These are phyloP conservation scores for Mycena citricolor DNA, from an alignment of 1,284 basidiomycete species.

Conservation along the genomic window DNA sequence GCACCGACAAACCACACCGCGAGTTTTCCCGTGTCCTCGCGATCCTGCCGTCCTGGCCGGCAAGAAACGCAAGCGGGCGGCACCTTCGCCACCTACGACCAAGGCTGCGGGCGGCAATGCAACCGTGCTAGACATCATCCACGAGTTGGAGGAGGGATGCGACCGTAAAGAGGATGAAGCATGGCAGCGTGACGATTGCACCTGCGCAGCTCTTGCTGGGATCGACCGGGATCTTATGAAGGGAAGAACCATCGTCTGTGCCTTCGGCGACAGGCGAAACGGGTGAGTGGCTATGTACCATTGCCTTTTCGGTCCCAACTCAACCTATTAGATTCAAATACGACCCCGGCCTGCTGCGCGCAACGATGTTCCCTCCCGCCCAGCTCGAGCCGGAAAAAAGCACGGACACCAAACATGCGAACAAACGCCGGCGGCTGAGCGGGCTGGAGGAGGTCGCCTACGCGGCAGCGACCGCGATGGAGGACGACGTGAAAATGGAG, in stretches of 20 bases:
- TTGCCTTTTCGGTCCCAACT: too few species aligned
- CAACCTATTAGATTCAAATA: conserved; percentile 19
- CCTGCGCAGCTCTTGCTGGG: background rate
- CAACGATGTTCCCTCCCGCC: conserved; percentile 12
- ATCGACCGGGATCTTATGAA: conserved; percentile 2
- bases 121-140: conserved; percentile 36
- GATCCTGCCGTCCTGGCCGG: too few species aligned
- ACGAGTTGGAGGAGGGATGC: conserved; percentile 37
- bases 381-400: background rate
- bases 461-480: conserved; percentile 6
- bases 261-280: conserved; percentile 3
- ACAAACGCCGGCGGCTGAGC: conserved; percentile 16
- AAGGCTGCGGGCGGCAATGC: conserved; percentile 31
- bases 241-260: conserved; percentile 13
- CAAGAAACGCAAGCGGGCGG: conserved; percentile 12
- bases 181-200: background rate
- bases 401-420: background rate
- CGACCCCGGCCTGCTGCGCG: conserved; percentile 6
- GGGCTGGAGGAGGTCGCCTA: conserved; percentile 12
- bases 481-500: background rate
- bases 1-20: too few species aligned
- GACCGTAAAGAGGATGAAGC: conserved; percentile 17
- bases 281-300: conserved; percentile 1
- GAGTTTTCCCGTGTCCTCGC: too few species aligned
- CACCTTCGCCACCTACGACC: conserved; percentile 30